Evolutionary conservation across 2,329 filamentous ascomycete species (phyloP).

Genomic region (Davidsoniella australis): DNA sequence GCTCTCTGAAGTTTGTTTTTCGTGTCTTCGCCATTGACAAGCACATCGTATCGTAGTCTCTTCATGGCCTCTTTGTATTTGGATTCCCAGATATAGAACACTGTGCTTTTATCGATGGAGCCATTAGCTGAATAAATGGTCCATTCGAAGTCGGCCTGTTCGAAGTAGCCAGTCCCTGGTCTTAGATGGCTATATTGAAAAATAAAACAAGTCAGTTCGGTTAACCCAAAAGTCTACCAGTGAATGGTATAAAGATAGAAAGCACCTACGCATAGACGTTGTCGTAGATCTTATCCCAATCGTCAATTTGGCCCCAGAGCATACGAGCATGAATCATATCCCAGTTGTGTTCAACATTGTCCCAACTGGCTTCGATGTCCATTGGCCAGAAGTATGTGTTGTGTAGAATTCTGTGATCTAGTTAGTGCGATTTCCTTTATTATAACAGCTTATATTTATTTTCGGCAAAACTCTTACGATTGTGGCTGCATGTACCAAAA

Average conservation of each 20-base stretch:
- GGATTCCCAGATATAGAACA: constrained; percentile 51
- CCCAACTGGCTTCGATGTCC: constrained; percentile 67
- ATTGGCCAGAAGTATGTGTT: constrained; percentile 53
- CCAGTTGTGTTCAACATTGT: constrained; percentile 34
- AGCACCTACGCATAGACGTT: constrained; percentile 45
- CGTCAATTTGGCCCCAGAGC: constrained; percentile 59
- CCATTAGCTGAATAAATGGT: constrained; percentile 54
- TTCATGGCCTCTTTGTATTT: constrained; percentile 52
- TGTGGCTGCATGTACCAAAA: constrained; percentile 24
- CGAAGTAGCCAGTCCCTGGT: constrained; percentile 58
- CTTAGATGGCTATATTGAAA: constrained; percentile 47
- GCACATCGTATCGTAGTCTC: constrained; percentile 44
- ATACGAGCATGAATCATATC: constrained; percentile 74
- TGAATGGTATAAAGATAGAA: background rate
- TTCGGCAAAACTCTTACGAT: constrained; percentile 17
- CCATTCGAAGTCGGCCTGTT: constrained; percentile 83
- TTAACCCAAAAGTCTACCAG: background rate
- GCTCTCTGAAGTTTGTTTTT: constrained; percentile 40
- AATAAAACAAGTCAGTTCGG: background rate
- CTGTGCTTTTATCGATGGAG: constrained; percentile 38
- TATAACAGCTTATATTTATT: background rate
- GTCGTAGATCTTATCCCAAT: constrained; percentile 59
- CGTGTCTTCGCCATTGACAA: constrained; percentile 27
- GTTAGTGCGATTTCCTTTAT: background rate
- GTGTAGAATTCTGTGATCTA: constrained; percentile 42